A percentile compares a stretch with the other conserved stretches of the same genome.
These are phyloP conservation scores for Inga leiocalycina DNA, from an alignment of 306 rosid genomes.

Conservation along the genomic window DNA sequence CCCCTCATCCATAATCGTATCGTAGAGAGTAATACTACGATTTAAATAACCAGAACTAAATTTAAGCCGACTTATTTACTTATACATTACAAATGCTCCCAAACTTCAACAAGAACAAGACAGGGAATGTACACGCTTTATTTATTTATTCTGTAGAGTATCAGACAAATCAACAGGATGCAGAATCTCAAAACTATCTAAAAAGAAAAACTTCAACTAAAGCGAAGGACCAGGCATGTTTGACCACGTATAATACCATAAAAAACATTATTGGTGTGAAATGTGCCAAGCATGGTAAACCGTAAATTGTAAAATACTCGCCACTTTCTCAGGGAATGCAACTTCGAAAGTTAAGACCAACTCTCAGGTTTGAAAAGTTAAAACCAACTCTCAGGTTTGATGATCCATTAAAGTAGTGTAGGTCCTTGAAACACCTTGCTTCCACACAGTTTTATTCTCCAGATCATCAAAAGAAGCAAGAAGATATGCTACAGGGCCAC, in stretches of 20 bases:
- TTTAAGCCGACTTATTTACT: neutral
- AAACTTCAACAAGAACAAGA: neutral
- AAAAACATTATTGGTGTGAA: neutral
- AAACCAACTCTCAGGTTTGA: no score
- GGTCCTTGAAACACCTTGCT: neutral
- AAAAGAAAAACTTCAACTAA: neutral
- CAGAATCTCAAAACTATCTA: neutral
- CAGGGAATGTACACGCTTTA: neutral
- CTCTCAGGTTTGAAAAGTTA: no score
- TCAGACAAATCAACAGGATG: neutral
- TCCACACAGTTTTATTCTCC: neutral
- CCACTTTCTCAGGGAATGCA: neutral
- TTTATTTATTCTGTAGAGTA: neutral
- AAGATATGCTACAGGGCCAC: neutral
- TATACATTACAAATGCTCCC: neutral
- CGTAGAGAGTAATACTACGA: neutral
- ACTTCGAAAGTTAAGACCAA: no score
- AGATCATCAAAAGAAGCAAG: neutral
- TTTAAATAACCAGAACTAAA: neutral
- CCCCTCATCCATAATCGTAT: neutral
- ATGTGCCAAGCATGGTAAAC: neutral
- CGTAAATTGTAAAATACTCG: neutral
- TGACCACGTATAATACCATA: neutral
- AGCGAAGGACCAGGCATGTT: neutral
- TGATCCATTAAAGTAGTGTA: neutral